phyloP scores from a whole-genome alignment of 2,329 filamentous ascomycete species.

The Mariannaea elegans region DNA sequence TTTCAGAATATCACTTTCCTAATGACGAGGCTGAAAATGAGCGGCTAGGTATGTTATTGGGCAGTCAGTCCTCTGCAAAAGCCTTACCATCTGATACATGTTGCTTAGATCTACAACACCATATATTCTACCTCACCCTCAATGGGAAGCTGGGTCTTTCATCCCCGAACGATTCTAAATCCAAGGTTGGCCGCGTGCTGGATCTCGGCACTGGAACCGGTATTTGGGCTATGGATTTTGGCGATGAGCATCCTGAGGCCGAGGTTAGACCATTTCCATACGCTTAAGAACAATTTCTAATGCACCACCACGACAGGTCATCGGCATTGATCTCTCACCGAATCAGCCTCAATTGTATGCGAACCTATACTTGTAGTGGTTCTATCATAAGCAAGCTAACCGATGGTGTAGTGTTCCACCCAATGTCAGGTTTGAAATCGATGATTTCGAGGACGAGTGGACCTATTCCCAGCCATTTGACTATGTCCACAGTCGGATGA shows the following conservation, averaged over 20 bases:
- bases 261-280: background rate
- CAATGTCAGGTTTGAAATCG: constrained; percentile 17
- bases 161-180: background rate
- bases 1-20: constrained; percentile 10
- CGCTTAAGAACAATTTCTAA: background rate
- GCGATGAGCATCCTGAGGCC: constrained; percentile 18
- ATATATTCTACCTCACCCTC: constrained; percentile 13
- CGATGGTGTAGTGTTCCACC: constrained; percentile 2
- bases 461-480: constrained; percentile 19
- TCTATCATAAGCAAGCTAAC: background rate
- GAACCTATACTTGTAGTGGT: background rate
- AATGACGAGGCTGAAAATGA: constrained; percentile 12
- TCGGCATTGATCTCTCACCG: constrained; percentile 13
- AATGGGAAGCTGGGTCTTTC: constrained; percentile 1
- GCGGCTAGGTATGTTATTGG: background rate
- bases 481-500: constrained; percentile 26
- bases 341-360: constrained; percentile 14
- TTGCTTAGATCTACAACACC: constrained; percentile 8
- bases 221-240: constrained; percentile 22
- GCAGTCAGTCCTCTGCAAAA: constrained; percentile 1
- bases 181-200: constrained; percentile 3
- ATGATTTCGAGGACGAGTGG: constrained; percentile 26
- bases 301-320: background rate
- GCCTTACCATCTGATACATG: background rate
- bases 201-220: constrained; percentile 22